Conservation (phyloP, 2,329 filamentous ascomycete species). For the Aspergillus ochraceus region DNA sequence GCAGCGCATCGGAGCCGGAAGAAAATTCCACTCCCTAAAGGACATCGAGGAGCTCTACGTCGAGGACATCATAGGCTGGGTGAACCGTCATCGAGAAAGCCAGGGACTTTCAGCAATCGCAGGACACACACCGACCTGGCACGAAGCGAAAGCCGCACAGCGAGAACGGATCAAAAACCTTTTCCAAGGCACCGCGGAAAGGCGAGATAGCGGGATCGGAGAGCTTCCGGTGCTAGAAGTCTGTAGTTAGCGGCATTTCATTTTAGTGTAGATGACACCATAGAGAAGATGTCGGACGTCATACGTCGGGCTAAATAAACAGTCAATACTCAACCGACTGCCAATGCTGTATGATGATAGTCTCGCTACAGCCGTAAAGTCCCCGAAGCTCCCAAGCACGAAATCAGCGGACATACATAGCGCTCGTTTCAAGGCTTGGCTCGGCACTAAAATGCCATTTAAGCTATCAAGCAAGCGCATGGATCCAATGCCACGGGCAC, state of each 20-base stretch:
- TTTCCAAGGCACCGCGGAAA: not conserved
- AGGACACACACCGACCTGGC: slow-evolving; percentile 34
- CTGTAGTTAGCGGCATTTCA: slow-evolving; percentile 1
- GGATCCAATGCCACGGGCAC: slow-evolving; percentile 2
- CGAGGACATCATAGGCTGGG: slow-evolving; percentile 33
- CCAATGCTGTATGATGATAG: too few species aligned
- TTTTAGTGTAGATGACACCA: slow-evolving; percentile 1
- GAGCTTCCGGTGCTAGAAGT: slow-evolving; percentile 9
- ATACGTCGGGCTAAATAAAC: not conserved
- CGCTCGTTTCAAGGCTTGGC: not conserved
- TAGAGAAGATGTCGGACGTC: not conserved
- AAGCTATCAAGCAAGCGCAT: not conserved
- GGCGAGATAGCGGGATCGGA: slow-evolving; percentile 15
- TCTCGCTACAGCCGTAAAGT: not conserved
- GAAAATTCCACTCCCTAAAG: slow-evolving; percentile 40
- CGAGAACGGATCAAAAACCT: slow-evolving; percentile 22
- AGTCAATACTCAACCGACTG: not conserved
- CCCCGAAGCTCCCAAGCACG: not conserved
- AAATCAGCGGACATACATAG: not conserved
- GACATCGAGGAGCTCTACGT: slow-evolving; percentile 38
- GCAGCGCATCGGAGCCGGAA: slow-evolving; percentile 29
- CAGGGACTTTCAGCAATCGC: slow-evolving; percentile 24
- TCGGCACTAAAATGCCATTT: not conserved
- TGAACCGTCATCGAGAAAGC: slow-evolving; percentile 27
- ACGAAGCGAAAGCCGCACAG: slow-evolving; percentile 26